phyloP scores from a whole-genome alignment of 1,139 yeast genomes.

The Taphrina communis region DNA sequence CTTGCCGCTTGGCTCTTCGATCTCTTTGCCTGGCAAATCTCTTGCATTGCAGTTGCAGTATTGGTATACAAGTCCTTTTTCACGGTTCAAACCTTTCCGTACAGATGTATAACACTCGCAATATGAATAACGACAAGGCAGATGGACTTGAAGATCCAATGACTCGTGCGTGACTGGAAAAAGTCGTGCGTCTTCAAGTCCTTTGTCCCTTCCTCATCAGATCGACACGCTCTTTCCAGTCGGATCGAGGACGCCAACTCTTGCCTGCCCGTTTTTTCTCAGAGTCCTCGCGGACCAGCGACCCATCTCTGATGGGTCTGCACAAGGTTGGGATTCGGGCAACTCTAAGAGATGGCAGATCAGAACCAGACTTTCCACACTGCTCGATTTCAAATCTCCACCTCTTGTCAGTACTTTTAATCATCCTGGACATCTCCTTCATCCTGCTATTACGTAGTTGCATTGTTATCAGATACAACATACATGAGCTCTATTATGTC shows the following conservation, averaged over 20 bases:
- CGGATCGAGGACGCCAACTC: conserved; percentile 16
- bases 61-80: background rate
- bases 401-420: conserved; percentile 38
- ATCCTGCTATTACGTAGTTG: too few species aligned
- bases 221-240: too few species aligned
- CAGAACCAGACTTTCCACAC: conserved; percentile 38
- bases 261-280: conserved; percentile 35
- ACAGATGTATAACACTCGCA: too few species aligned
- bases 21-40: too few species aligned
- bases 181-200: too few species aligned
- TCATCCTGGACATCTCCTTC: conserved; percentile 32
- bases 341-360: conserved; percentile 35
- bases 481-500: too few species aligned
- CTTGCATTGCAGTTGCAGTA: background rate
- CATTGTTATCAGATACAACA: background rate
- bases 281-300: conserved; percentile 39
- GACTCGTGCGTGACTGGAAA: too few species aligned
- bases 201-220: too few species aligned
- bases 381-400: conserved; percentile 33
- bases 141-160: too few species aligned
- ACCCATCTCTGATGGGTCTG: conserved; percentile 24
- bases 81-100: too few species aligned
- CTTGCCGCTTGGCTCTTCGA: background rate
- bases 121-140: too few species aligned
- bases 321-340: conserved; percentile 36